Evolutionary conservation across 2,329 filamentous ascomycete species (phyloP), one percentile per base, ranked within the genome.

Genomic region (Plenodomus lindquistii): DNA sequence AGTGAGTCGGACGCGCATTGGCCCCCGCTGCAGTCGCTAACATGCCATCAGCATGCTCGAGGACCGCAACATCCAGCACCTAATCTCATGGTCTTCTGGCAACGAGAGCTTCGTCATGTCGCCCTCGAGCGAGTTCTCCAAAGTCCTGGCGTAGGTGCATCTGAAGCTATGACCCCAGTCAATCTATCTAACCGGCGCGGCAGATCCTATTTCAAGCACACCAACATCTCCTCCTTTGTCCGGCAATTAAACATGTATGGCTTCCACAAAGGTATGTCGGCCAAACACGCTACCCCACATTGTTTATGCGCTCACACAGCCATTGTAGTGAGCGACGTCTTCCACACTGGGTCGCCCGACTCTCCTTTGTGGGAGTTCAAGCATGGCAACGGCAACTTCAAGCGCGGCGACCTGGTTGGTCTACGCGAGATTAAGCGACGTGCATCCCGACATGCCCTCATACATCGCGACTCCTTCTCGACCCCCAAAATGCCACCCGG

Each of bases 61-160:
- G 73, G 94, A 99, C 71, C 86, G 86, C 29, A 88, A 81, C 63
- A 99, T 99, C 53, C 89, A 94, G 66, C 92, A 97, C 73, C 79
- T 99, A 53, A 99, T 99, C 66, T 96, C 93, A 8, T 99, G 94
- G 94, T 96, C 93, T 1, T 86, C 80, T 61, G 89, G 88, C 42
- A 91, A 92, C 51, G 94, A 99, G 72, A 97, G 94, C 75, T 99
- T 99, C 72, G 91, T 99, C 67, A 97, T 99, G 91, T 96, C 92
- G 18, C 94, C 94, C 15, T 96, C 92, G 8, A 89, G 89, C 66
- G 94, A 97, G 71, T 99, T 99, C 71, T 96, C 93, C 57, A 97
- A 97, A 81, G 94, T 97, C 44, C 80, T 99, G 68, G 91, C 94
- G 93, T 97, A 83, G 73, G 88, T 85, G 38, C 52, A 52, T 57